phyloP scores from a whole-genome alignment of 2,329 filamentous ascomycete species.

The Salinomyces thailandicus region DNA sequence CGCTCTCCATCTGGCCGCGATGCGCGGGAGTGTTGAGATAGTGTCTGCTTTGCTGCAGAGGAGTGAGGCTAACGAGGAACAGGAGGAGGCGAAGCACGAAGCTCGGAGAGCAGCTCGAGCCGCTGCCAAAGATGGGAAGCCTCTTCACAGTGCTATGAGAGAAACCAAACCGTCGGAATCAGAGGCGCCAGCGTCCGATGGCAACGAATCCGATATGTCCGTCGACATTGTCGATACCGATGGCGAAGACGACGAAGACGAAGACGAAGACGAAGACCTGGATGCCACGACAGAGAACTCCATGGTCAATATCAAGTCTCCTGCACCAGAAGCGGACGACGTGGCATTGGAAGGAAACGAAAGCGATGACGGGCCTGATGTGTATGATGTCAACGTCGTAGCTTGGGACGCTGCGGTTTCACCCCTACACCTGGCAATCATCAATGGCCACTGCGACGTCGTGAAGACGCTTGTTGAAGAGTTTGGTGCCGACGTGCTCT shows the following conservation, averaged over 20 bases:
- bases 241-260: slow-evolving; percentile 37
- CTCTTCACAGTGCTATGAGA: background rate
- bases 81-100: slow-evolving; percentile 42
- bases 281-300: slow-evolving; percentile 50
- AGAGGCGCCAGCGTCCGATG: too few relatives aligned
- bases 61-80: slow-evolving; percentile 63
- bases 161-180: background rate
- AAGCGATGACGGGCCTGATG: slow-evolving; percentile 59
- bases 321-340: slow-evolving; percentile 25
- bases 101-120: slow-evolving; percentile 27
- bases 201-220: background rate
- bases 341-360: slow-evolving; percentile 37
- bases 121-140: slow-evolving; percentile 12
- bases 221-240: slow-evolving; percentile 29
- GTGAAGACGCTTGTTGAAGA: slow-evolving; percentile 57
- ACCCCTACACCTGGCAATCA: slow-evolving; percentile 68
- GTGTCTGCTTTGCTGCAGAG: slow-evolving; percentile 61
- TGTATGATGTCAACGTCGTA: slow-evolving; percentile 67
- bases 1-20: slow-evolving; percentile 70
- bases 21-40: slow-evolving; percentile 57
- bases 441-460: slow-evolving; percentile 57
- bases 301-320: slow-evolving; percentile 54
- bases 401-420: slow-evolving; percentile 69
- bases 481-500: slow-evolving; percentile 66
- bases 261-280: slow-evolving; percentile 27